Evolutionary conservation across 768 basidiomycete genomes (phyloP).

Genomic region (Psilocybe cyanescens): DNA sequence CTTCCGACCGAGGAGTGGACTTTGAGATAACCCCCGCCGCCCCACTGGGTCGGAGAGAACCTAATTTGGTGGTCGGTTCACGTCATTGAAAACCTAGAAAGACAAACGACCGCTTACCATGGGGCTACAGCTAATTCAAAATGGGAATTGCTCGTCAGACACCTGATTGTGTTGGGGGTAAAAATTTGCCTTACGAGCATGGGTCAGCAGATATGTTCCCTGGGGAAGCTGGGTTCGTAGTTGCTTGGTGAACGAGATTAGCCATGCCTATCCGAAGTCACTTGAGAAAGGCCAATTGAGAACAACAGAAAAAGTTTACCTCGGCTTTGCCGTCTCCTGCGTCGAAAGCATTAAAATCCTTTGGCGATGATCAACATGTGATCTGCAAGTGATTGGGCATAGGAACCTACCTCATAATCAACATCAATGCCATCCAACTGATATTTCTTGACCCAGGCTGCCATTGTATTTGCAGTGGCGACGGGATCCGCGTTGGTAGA

Average conservation of each 20-base stretch:
- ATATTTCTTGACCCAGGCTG: slow-evolving; percentile 65
- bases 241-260: slow-evolving; percentile 55
- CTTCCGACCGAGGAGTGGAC: slow-evolving; percentile 56
- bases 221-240: slow-evolving; percentile 52
- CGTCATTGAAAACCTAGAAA: not conserved
- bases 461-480: slow-evolving; percentile 63
- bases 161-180: not conserved
- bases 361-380: not conserved
- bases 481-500: slow-evolving; percentile 61
- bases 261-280: slow-evolving; percentile 42
- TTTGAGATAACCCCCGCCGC: slow-evolving; percentile 57
- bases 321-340: slow-evolving; percentile 56
- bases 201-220: slow-evolving; percentile 54
- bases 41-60: slow-evolving; percentile 45
- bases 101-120: slow-evolving; percentile 30
- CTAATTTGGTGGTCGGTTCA: slow-evolving; percentile 23
- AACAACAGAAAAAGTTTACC: slow-evolving; percentile 24
- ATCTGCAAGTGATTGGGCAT: not conserved
- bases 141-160: slow-evolving; percentile 11
- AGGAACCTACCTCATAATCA: slow-evolving; percentile 59
- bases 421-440: slow-evolving; percentile 74
- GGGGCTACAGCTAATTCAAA: slow-evolving; percentile 48
- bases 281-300: not conserved
- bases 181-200: slow-evolving; percentile 48
- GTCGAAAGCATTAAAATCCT: slow-evolving; percentile 69